These are phyloP conservation scores for Agrocybe chaxingu DNA, from an alignment of 768 basidiomycete species.

Conservation along the genomic window DNA sequence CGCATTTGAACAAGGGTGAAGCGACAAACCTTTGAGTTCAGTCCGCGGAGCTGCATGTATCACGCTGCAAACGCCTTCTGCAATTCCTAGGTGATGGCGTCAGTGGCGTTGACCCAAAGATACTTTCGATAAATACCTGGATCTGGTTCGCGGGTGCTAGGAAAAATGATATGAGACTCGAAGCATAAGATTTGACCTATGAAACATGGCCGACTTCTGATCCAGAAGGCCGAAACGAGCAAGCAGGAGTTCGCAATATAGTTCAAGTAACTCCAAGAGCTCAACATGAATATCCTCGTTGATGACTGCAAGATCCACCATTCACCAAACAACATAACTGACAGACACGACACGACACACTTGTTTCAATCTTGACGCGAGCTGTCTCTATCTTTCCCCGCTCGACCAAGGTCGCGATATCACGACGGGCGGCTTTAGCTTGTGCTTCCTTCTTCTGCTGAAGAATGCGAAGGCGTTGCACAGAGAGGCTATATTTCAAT, in stretches of 20 bases:
- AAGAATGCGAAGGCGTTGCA: constrained; percentile 79
- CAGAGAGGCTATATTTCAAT: constrained; percentile 56
- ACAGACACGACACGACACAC: constrained; percentile 40
- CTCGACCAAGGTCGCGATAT: constrained; percentile 80
- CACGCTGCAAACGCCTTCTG: constrained; percentile 84
- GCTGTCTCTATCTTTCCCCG: constrained; percentile 82
- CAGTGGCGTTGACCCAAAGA: background rate
- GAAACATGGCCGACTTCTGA: constrained; percentile 57
- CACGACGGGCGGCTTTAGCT: constrained; percentile 62
- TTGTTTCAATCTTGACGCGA: constrained; percentile 78
- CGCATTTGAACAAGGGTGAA: background rate
- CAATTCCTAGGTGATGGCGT: constrained; percentile 27
- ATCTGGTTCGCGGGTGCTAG: constrained; percentile 80
- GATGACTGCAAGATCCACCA: constrained; percentile 49
- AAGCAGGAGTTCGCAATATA: constrained; percentile 91
- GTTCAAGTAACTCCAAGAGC: constrained; percentile 86
- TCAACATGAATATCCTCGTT: constrained; percentile 85
- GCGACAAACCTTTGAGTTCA: constrained; percentile 72
- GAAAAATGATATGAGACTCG: constrained; percentile 10
- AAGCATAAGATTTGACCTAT: constrained; percentile 1
- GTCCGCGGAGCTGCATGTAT: constrained; percentile 91
- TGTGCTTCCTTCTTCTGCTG: constrained; percentile 94
- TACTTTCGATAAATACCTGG: constrained; percentile 39
- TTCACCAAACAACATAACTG: constrained; percentile 1
- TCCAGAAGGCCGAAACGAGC: constrained; percentile 93